Conservation (phyloP, 2,329 filamentous ascomycete species). For the Alternaria arborescens region DNA sequence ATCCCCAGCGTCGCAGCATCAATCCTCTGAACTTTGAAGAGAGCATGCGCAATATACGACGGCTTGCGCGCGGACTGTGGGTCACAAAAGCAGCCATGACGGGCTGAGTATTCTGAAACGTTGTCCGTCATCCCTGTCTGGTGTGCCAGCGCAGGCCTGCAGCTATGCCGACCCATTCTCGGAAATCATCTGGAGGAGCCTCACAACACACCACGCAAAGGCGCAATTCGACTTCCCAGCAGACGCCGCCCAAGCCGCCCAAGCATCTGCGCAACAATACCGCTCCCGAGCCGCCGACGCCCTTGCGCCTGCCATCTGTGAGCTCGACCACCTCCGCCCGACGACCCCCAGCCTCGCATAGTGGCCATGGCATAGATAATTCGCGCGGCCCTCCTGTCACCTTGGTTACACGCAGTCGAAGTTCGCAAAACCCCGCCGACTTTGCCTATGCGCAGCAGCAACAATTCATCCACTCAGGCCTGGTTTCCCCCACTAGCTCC, state of each 20-base stretch:
- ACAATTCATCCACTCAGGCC: conserved; percentile 26
- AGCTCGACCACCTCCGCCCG: conserved; percentile 37
- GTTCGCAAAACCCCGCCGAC: conserved; percentile 39
- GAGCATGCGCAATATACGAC: conserved; percentile 23
- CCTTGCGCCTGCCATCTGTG: conserved; percentile 45
- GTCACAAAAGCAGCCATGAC: conserved; percentile 32
- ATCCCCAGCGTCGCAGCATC: conserved; percentile 21
- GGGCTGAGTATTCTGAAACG: conserved; percentile 26
- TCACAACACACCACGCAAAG: conserved; percentile 17
- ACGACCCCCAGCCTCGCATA: conserved; percentile 58
- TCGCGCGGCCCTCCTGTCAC: conserved; percentile 60
- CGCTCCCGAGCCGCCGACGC: conserved; percentile 32
- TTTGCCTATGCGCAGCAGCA: conserved; percentile 42
- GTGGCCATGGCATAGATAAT: conserved; percentile 60
- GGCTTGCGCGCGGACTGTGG: conserved; percentile 24
- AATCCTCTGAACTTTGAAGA: conserved; percentile 16
- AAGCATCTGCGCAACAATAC: conserved; percentile 41
- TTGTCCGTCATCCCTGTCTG: conserved; percentile 29
- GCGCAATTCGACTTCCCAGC: conserved; percentile 18
- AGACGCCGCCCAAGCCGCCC: conserved; percentile 20
- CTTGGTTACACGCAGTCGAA: conserved; percentile 52
- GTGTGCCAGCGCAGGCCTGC: conserved; percentile 28
- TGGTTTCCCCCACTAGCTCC: conserved; percentile 37
- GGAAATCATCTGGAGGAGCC: conserved; percentile 25
- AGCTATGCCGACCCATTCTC: conserved; percentile 30